Conservation (phyloP, 1,284 basidiomycete species). For the Tilletia caries region DNA sequence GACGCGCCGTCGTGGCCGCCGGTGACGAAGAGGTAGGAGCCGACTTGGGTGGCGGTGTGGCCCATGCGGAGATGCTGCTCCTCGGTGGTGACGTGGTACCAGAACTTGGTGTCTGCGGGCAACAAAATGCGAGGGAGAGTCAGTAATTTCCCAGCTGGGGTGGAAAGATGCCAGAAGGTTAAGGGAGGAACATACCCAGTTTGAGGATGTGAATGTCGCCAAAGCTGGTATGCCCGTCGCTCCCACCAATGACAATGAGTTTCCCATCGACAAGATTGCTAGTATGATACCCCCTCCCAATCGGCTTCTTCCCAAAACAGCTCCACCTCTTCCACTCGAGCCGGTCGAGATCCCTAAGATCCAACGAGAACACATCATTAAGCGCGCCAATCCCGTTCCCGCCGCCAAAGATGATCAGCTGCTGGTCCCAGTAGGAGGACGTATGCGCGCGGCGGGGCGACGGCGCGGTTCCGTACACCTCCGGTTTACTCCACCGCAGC, state of each 20-base stretch:
- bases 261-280: constrained; percentile 79
- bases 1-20: constrained; percentile 79
- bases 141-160: too few species aligned
- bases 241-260: constrained; percentile 75
- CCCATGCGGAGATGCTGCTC: constrained; percentile 70
- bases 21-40: constrained; percentile 84
- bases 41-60: constrained; percentile 83
- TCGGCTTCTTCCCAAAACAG: constrained; percentile 50
- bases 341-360: constrained; percentile 62
- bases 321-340: constrained; percentile 63
- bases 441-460: constrained; percentile 75
- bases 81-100: constrained; percentile 65
- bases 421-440: constrained; percentile 69
- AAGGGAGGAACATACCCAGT: constrained; percentile 53
- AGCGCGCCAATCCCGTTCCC: constrained; percentile 83
- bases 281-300: constrained; percentile 81
- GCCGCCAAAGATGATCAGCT: constrained; percentile 83
- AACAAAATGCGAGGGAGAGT: too few species aligned
- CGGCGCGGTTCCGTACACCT: constrained; percentile 55
- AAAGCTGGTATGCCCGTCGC: constrained; percentile 64
- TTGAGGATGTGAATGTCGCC: constrained; percentile 82
- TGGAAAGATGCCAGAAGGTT: too few species aligned
- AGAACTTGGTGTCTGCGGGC: constrained; percentile 62
- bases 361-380: constrained; percentile 84
- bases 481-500: constrained; percentile 32